Evolutionary conservation across 768 basidiomycete species (phyloP), one percentile per base, ranked within the genome.

Genomic region (Mycena venus): DNA sequence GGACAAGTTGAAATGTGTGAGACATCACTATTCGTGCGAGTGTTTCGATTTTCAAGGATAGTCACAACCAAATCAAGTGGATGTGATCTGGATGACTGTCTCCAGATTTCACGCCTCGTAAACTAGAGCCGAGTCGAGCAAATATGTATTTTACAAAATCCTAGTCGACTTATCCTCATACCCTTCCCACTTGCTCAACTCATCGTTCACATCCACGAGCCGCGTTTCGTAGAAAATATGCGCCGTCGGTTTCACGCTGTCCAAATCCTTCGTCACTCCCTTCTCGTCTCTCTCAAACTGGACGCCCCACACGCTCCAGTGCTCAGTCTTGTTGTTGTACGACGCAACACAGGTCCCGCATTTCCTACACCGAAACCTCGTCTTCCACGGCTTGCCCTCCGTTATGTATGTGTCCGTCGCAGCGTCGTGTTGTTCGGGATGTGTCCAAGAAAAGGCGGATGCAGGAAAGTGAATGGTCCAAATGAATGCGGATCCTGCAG

Each of bases 171-270:
- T 72, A 34, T 25, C 17, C 75, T 89, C 88, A 79, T 93, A 94
- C n/a, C 91, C 92, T 27, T 88, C 85, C 91, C 91, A 93, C 78
- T 93, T 94, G 36, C 85, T 85, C 77, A 94, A 71, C 10, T 78
- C 85, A 77, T 94, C 93, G 8, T 84, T 72, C 19, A 93, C 81
- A 67, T 91, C 89, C 75, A 93, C 70, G 84, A 92, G 80, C 25
- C 90, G 85, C 25, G 92, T 93, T 14, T 83, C 90, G 75, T 93
- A 93, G 81, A 93, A 94, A 7, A 91, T 90, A 78, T 93, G 92
- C 0, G 84, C 89, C 0, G 90, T 93, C 0, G 93, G 94, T 77
- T 88, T 89, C 51, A 92, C 80, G 25, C 80, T 75, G 3, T 91
- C 90, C 90, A 90, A 90, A 49, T 85, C 81, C 58, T 87, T 83